phyloP scores from a whole-genome alignment of 1,284 basidiomycete genomes.

The Stygiomarasmius scandens region DNA sequence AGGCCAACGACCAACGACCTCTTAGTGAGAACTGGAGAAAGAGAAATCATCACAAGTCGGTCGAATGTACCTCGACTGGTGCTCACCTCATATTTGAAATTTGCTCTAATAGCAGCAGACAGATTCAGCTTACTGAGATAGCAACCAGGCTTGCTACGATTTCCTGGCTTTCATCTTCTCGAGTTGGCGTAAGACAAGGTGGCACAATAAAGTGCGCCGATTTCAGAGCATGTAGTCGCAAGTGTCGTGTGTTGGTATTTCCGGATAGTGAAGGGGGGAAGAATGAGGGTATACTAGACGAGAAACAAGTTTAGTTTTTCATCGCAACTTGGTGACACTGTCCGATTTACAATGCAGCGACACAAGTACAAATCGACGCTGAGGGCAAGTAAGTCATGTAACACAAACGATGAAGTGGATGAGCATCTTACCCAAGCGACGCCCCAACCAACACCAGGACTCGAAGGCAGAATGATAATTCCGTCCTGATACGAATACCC shows the following conservation, averaged over 20 bases:
- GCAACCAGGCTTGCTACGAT: slow-evolving; percentile 64
- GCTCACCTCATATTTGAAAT: slow-evolving; percentile 69
- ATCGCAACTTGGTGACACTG: slow-evolving; percentile 68
- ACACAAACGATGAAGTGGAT: too few species aligned
- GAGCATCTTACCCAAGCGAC: slow-evolving; percentile 72
- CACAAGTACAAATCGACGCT: slow-evolving; percentile 69
- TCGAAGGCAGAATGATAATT: slow-evolving; percentile 44
- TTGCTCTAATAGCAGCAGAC: slow-evolving; percentile 54
- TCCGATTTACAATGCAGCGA: too few species aligned
- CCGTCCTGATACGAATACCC: slow-evolving; percentile 76
- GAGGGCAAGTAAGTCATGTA: too few species aligned
- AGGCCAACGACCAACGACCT: slow-evolving; percentile 75
- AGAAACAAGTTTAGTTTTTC: too few species aligned
- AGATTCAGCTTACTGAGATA: slow-evolving; percentile 64
- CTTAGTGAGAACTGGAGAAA: slow-evolving; percentile 60
- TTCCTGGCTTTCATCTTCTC: slow-evolving; percentile 45
- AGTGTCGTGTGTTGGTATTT: slow-evolving; percentile 66
- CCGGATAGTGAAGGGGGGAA: slow-evolving; percentile 74
- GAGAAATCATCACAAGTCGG: background rate
- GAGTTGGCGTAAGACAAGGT: slow-evolving; percentile 67
- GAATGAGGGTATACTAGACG: slow-evolving; percentile 61
- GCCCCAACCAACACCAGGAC: slow-evolving; percentile 58
- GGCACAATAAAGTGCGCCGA: slow-evolving; percentile 68
- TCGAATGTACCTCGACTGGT: too few species aligned
- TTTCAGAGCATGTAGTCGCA: slow-evolving; percentile 61